Conservation (phyloP, 2,329 filamentous ascomycete genomes). For the Pseudovirgaria hyperparasitica region DNA sequence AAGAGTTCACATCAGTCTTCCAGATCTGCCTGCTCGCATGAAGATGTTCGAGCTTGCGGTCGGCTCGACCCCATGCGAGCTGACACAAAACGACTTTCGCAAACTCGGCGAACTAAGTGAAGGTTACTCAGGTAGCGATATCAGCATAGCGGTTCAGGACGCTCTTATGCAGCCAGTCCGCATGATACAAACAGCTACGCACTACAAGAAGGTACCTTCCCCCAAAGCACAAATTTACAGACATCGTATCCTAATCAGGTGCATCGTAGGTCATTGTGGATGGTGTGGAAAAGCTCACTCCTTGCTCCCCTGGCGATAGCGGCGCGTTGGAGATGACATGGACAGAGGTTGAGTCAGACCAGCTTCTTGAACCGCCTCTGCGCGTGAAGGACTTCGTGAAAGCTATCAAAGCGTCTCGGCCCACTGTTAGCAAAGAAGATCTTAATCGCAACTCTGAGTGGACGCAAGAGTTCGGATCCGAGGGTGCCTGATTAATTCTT, state of each 20-base stretch:
- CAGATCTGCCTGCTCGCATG: constrained; percentile 74
- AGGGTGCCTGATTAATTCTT: constrained; percentile 62
- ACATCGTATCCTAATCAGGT: too few species aligned
- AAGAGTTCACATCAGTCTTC: constrained; percentile 87
- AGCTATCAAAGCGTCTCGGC: constrained; percentile 75
- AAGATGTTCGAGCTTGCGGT: constrained; percentile 93
- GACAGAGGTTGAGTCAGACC: constrained; percentile 72
- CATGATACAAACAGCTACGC: constrained; percentile 93
- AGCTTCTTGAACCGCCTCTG: constrained; percentile 75
- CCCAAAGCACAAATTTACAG: not conserved
- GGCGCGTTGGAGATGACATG: constrained; percentile 89
- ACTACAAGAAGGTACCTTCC: constrained; percentile 73
- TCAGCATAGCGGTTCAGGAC: constrained; percentile 87
- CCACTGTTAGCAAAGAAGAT: constrained; percentile 82
- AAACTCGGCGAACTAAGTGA: constrained; percentile 72
- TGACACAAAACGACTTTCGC: constrained; percentile 66
- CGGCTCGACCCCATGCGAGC: constrained; percentile 80
- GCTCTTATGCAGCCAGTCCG: constrained; percentile 95
- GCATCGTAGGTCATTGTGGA: constrained; percentile 54
- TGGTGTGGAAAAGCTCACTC: constrained; percentile 56
- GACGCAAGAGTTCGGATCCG: constrained; percentile 93
- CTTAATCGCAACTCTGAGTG: constrained; percentile 76
- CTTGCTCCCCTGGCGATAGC: constrained; percentile 82
- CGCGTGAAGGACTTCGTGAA: constrained; percentile 86
- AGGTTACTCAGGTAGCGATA: constrained; percentile 93